phyloP scores from a whole-genome alignment of 2,329 filamentous ascomycete species.

The Pestalotiopsis sp. region DNA sequence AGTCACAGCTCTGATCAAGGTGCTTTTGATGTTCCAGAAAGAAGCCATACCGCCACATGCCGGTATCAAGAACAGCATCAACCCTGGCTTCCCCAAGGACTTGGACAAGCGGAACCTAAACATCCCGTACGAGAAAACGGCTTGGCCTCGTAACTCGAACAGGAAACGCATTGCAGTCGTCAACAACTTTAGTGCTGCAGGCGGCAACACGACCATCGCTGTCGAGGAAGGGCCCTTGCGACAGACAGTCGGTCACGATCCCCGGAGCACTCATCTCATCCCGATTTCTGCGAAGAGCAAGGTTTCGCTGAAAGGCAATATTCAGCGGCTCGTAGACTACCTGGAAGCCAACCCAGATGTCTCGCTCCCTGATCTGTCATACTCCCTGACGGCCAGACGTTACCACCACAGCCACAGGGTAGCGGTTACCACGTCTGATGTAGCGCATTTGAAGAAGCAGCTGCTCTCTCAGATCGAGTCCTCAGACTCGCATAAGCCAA shows the following conservation, averaged over 20 bases:
- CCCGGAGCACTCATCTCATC: slow-evolving; percentile 45
- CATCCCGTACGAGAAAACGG: slow-evolving; percentile 38
- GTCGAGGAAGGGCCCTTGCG: slow-evolving; percentile 47
- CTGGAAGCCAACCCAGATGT: slow-evolving; percentile 41
- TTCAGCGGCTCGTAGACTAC: slow-evolving; percentile 43
- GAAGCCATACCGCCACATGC: slow-evolving; percentile 48
- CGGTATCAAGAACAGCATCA: slow-evolving; percentile 52
- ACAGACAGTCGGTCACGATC: slow-evolving; percentile 32
- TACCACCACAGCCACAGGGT: slow-evolving; percentile 36
- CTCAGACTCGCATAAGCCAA: slow-evolving; percentile 25
- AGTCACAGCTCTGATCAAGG: slow-evolving; percentile 41
- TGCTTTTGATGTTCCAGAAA: slow-evolving; percentile 46
- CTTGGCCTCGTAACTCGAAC: slow-evolving; percentile 33
- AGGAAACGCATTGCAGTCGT: slow-evolving; percentile 27
- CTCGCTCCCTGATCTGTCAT: slow-evolving; percentile 49
- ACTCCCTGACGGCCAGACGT: slow-evolving; percentile 56
- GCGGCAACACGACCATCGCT: slow-evolving; percentile 58
- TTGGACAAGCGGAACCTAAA: slow-evolving; percentile 40
- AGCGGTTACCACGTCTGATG: slow-evolving; percentile 24
- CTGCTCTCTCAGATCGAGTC: slow-evolving; percentile 15
- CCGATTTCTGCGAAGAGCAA: slow-evolving; percentile 48
- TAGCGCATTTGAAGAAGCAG: slow-evolving; percentile 26
- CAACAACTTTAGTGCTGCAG: slow-evolving; percentile 61
- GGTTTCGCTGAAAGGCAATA: slow-evolving; percentile 45
- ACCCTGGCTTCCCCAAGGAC: slow-evolving; percentile 44